Evolutionary conservation across 352 stramenopile genomes (phyloP).

Genomic region (Globisporangium rhizosaccharum): DNA sequence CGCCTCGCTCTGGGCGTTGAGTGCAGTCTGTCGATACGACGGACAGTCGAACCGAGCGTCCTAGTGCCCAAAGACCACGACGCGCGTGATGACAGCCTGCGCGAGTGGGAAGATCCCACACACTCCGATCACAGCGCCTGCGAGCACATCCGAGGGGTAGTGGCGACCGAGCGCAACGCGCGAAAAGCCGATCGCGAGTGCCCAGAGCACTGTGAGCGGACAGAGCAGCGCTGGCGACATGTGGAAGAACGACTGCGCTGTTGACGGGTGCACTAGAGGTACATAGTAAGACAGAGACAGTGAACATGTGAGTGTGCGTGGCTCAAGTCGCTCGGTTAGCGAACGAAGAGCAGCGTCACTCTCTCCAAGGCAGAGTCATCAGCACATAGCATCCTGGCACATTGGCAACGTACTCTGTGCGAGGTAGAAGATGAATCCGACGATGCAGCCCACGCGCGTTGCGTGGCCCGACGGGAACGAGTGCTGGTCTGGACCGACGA

Average conservation of each 20-base stretch:
- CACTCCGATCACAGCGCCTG: constrained; percentile 54
- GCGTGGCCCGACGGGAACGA: constrained; percentile 84
- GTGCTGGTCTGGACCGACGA: constrained; percentile 79
- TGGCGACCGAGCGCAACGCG: constrained; percentile 77
- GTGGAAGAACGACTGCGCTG: constrained; percentile 50
- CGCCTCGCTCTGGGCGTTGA: no score
- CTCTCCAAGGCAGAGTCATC: not conserved
- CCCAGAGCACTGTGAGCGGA: constrained; percentile 49
- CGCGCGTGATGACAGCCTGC: constrained; percentile 20
- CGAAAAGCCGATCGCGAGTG: constrained; percentile 66
- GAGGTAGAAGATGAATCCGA: constrained; percentile 58
- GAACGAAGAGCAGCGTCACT: not conserved
- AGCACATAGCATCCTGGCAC: not conserved
- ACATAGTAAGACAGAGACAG: not conserved
- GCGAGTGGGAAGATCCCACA: constrained; percentile 59
- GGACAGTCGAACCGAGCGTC: not conserved
- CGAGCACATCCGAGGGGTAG: constrained; percentile 76
- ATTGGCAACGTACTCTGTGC: constrained; percentile 25
- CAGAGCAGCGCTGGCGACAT: constrained; percentile 33
- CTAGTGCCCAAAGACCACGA: constrained; percentile 7
- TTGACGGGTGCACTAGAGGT: constrained; percentile 24
- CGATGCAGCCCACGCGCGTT: constrained; percentile 67
- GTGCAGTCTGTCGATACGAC: no score
- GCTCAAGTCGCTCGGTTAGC: no score
- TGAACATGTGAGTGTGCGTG: not conserved